A percentile compares a stretch with the other conserved stretches of the same genome.
Conservation (phyloP, 495 filamentous ascomycete genomes). For the Neurospora africana region DNA sequence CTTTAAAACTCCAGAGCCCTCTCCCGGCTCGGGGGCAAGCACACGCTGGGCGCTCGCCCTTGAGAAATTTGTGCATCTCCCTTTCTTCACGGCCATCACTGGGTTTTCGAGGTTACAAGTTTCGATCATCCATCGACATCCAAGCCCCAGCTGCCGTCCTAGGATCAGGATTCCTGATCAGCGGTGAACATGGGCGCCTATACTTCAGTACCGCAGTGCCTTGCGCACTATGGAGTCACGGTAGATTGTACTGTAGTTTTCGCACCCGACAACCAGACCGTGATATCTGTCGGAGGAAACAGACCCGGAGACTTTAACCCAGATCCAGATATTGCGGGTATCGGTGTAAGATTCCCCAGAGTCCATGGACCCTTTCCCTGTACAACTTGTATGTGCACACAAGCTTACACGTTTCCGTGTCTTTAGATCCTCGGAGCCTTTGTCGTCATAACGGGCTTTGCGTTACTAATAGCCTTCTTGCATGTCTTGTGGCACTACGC, state of each 20-base stretch:
- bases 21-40: not conserved
- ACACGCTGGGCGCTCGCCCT: not conserved
- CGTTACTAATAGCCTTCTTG: constrained; percentile 9
- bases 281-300: constrained; percentile 1
- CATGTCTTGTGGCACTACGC: constrained; percentile 14
- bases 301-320: constrained; percentile 1
- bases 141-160: not conserved
- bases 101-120: not conserved
- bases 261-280: not conserved
- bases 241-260: constrained; percentile 8
- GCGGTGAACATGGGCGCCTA: constrained; percentile 17
- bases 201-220: constrained; percentile 17
- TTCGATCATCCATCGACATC: not conserved
- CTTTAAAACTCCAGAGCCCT: not conserved
- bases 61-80: not conserved
- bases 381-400: not conserved
- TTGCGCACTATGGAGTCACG: constrained; percentile 11
- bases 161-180: not conserved
- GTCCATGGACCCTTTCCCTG: not conserved
- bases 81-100: not conserved
- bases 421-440: constrained; percentile 22
- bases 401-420: not conserved
- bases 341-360: constrained; percentile 3
- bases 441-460: constrained; percentile 18
- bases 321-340: constrained; percentile 10